Evolutionary conservation across 176 grass and related monocot species (phyloP).

Genomic region (Hordeum vulgare): MorexV3_pseudomolecules_assembly NC_058519.1:449973173-449973672

Average conservation of each 20-base stretch:
- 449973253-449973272: neutral
- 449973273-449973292: neutral
- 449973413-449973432: neutral
- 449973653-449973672: conserved; percentile 28
- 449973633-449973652: conserved; percentile 64
- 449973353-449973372: neutral
- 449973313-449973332: neutral
- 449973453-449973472: neutral
- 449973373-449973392: neutral
- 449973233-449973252: neutral
- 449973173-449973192: neutral
- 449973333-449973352: neutral
- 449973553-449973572: conserved; percentile 19
- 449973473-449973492: neutral
- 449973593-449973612: conserved; percentile 71
- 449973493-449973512: neutral
- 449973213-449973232: neutral
- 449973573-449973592: conserved; percentile 62
- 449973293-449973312: neutral
- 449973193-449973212: neutral
- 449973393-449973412: neutral
- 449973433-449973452: neutral
- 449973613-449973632: conserved; percentile 57
- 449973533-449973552: neutral
- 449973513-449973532: neutral